phyloP scores from a whole-genome alignment of 345 rosid genomes.

The Reutealis trisperma region DNA sequence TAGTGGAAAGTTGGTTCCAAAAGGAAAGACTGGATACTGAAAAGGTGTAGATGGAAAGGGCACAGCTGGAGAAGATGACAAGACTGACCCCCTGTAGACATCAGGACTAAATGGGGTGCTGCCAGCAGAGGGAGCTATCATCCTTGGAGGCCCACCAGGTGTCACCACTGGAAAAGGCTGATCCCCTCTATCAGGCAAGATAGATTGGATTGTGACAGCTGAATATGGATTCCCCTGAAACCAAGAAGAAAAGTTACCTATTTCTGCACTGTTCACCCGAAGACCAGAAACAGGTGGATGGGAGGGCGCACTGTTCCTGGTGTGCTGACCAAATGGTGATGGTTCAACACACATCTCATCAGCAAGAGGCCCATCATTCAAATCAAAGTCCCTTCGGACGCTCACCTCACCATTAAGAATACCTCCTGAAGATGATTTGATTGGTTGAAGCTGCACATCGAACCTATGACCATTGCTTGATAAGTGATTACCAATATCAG shows the following conservation, averaged over 20 bases:
- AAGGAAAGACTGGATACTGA: constrained; percentile 70
- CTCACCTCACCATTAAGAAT: constrained; percentile 40
- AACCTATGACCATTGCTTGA: constrained; percentile 40
- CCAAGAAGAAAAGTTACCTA: constrained; percentile 67
- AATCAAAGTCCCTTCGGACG: constrained; percentile 66
- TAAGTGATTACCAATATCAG: constrained; percentile 44
- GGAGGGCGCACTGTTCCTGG: constrained; percentile 45
- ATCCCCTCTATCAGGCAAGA: constrained; percentile 68
- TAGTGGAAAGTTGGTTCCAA: constrained; percentile 60
- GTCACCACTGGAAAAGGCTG: constrained; percentile 61
- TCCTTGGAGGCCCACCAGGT: constrained; percentile 60
- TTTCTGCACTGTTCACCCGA: constrained; percentile 47
- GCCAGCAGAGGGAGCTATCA: constrained; percentile 53
- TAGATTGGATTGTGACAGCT: constrained; percentile 57
- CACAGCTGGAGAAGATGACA: constrained; percentile 76
- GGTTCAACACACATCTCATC: constrained; percentile 62
- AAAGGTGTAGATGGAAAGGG: constrained; percentile 63
- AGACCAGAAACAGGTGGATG: constrained; percentile 57
- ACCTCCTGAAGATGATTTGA: constrained; percentile 36
- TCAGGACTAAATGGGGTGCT: constrained; percentile 65
- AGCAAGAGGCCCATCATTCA: constrained; percentile 75
- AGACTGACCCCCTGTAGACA: constrained; percentile 60
- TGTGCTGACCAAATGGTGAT: constrained; percentile 42
- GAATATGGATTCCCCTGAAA: constrained; percentile 54
- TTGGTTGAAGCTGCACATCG: constrained; percentile 41